A percentile compares a stretch with the other conserved stretches of the same genome.
These are phyloP conservation scores for Pseudocercospora eumusae DNA, from an alignment of 2,329 filamentous ascomycete species.

Conservation along the genomic window DNA sequence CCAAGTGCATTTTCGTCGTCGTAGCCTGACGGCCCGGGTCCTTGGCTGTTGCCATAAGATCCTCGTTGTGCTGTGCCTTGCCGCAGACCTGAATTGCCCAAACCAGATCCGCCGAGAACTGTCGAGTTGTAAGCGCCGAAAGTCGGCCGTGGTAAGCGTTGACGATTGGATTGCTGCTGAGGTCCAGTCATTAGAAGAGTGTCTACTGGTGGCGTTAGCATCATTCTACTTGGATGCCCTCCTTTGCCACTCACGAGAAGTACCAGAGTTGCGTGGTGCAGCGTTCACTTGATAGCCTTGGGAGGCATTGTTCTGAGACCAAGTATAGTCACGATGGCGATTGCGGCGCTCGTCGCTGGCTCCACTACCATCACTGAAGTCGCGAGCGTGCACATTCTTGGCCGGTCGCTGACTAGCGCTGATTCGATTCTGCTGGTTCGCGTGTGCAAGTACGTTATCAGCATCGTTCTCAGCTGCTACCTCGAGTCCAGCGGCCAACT, in stretches of 20 bases:
- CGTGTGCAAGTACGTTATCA: constrained; percentile 47
- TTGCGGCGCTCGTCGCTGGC: constrained; percentile 14
- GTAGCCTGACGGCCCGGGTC: neutral
- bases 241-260: constrained; percentile 15
- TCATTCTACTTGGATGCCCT: too few species aligned
- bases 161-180: constrained; percentile 11
- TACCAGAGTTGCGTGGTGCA: constrained; percentile 7
- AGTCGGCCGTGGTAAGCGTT: constrained; percentile 16
- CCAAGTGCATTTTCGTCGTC: neutral
- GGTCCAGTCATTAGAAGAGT: neutral
- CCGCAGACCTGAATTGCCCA: neutral
- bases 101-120: constrained; percentile 5
- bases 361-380: constrained; percentile 15
- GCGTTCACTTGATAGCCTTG: constrained; percentile 10
- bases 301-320: constrained; percentile 8
- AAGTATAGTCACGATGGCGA: constrained; percentile 14
- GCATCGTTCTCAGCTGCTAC: constrained; percentile 57
- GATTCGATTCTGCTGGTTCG: constrained; percentile 16
- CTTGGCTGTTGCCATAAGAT: constrained; percentile 6
- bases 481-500: constrained; percentile 57
- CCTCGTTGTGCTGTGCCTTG: constrained; percentile 8
- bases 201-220: constrained; percentile 12
- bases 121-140: constrained; percentile 19
- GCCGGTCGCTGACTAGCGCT: constrained; percentile 7
- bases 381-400: constrained; percentile 11